A percentile compares a stretch with the other conserved stretches of the same genome.
phyloP scores from a whole-genome alignment of 2,329 filamentous ascomycete species.

The Aspergillus brasiliensis region DNA sequence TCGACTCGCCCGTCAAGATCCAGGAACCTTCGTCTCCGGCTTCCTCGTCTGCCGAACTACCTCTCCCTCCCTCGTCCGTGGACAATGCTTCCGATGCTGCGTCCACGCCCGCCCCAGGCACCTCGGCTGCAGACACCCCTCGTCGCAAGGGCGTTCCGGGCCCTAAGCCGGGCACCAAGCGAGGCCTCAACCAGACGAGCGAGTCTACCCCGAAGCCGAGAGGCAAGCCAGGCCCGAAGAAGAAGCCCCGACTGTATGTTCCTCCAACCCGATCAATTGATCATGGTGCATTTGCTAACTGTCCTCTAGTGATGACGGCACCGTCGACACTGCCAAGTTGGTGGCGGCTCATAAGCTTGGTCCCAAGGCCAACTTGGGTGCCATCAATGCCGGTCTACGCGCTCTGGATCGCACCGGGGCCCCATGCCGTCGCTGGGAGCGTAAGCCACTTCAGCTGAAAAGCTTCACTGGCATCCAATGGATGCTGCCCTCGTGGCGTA shows the following conservation, averaged over 20 bases:
- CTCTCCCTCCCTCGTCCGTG: constrained; percentile 39
- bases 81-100: constrained; percentile 45
- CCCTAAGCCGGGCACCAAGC: constrained; percentile 65
- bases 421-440: constrained; percentile 89
- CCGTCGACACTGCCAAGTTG: constrained; percentile 45
- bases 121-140: constrained; percentile 48
- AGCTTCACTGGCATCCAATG: constrained; percentile 88
- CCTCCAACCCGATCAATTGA: not conserved
- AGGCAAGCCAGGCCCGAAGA: constrained; percentile 93
- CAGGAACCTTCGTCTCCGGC: constrained; percentile 41
- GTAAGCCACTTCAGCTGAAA: constrained; percentile 79
- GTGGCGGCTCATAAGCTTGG: constrained; percentile 73
- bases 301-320: constrained; percentile 52
- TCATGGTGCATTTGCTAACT: not conserved
- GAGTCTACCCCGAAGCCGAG: constrained; percentile 70
- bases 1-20: constrained; percentile 27
- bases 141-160: constrained; percentile 79
- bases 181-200: constrained; percentile 53
- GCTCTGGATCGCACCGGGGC: constrained; percentile 90
- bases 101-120: constrained; percentile 43
- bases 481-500: constrained; percentile 81
- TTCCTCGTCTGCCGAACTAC: constrained; percentile 37
- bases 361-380: constrained; percentile 93
- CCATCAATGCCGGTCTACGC: constrained; percentile 93
- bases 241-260: constrained; percentile 90